Base-by-base conservation (phyloP, 2,329 filamentous ascomycete genomes). In the Talaromyces albobiverticillius region DNA sequence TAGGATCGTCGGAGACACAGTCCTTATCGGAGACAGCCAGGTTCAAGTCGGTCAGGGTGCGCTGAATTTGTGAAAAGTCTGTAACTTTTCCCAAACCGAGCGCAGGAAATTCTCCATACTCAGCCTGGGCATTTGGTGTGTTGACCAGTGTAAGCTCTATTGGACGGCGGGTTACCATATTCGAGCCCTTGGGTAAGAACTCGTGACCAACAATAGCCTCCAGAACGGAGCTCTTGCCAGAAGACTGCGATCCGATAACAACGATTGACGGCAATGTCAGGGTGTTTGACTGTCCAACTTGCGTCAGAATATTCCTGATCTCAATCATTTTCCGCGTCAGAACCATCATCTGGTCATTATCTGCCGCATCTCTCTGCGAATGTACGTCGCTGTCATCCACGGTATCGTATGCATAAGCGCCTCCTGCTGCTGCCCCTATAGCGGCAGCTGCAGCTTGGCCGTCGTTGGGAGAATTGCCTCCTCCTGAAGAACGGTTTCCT, bases 261-360 rank as follows among this genome's bases (percentile, higher is more conserved):
- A 99, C 94, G 55, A 99, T 99, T 0, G 95, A 97, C 0, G 94
- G 94, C 20, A 99, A 76, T 1, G 89, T 93, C 59, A 99, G 77
- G 3, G 89, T 85, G 60, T 88, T 90, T 0, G 92, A 95, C 76
- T 99, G 93, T 31, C 92, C 95, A 45, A 99, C 89, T 23, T 87
- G 90, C 66, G 95, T 89, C 22, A 99, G 79, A 54, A 99, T 90
- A 61, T 87, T 92, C 61, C 95, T 82, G 54, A 99, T 97, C 76
- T 99, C 94, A 66, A 99, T 99, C 94, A 99, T 99, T 76, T 97
- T 97, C 76, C 94, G 93, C 2, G 95, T 99, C 66, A 99, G 78
- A 62, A 96, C 81, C 94, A 99, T 99, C 93, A 99, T 99, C 72
- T 99, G 94, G 69, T 99, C 94, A 65, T 99, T 94, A 64, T 85